Evolutionary conservation across 2,329 filamentous ascomycete species (phyloP), one percentile per base, ranked within the genome.

Genomic region (Daldinia sp.): DNA sequence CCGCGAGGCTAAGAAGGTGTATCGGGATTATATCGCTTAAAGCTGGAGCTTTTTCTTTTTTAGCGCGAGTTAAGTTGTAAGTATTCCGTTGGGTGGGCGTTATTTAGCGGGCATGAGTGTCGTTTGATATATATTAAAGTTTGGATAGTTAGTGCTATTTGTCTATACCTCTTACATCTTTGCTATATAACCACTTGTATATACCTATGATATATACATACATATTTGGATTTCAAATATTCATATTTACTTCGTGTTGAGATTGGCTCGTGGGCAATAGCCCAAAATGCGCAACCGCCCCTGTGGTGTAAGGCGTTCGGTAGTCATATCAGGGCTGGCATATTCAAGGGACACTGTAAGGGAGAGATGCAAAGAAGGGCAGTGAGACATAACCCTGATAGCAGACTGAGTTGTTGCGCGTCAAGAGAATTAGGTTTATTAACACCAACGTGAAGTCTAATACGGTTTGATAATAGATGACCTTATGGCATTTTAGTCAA

Each of bases 11-110:
- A 77, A 77, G 72, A 75, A 65, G 57, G 64, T 73, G 28, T 77
- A 76, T 42, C 55, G 72, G 30, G 54, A 74, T 65, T 76, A 76
- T 65, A 74, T 77, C 60, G 74, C 74, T 20, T 76, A 50, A 63
- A 13, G 35, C 12, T 39, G 35, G 15, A 39, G 7, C 6, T 10
- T 28, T 23, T 13, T 15, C 7, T 53, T 35, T 35, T 9, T 33
- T 37, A 5, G 18, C 26, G 13, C 39, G 50, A 33, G 58, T 42
- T 44, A 35, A 9, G 33, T 35, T 35, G 7, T 35, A 23, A 23
- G 20, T 23, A 12, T 44, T 51, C 6, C 30, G 33, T 48, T 59
- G 37, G 18, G 5, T 4, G 42, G 41, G 35, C 44, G 37, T 54
- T 60, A 66, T n/a, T 23, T 23, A 57, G 37, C 18, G 60, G 18